A percentile compares a stretch with the other conserved stretches of the same genome.
These are phyloP conservation scores for Euptelea pleiosperma DNA, from an alignment of 164 flowering plant species.

Conservation along the genomic window DNA sequence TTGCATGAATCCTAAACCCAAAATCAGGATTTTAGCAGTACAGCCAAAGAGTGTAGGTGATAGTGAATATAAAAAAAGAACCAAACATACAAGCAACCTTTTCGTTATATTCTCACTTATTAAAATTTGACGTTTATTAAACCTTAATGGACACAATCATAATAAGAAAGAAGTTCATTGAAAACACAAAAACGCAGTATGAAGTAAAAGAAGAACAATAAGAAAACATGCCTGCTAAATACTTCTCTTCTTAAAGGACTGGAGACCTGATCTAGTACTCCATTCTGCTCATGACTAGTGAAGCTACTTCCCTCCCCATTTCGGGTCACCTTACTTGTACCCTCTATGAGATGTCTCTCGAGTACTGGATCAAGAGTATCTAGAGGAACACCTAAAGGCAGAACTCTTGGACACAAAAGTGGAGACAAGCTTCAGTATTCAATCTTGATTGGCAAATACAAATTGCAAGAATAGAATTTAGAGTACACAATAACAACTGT, in stretches of 20 bases:
- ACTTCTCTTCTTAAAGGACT: constrained; percentile 53
- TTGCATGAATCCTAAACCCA: too few relatives aligned
- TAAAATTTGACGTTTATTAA: not conserved
- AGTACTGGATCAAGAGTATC: constrained; percentile 23
- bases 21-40: too few relatives aligned
- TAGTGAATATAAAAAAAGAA: too few relatives aligned
- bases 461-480: too few relatives aligned
- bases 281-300: constrained; percentile 32
- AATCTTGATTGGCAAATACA: not conserved
- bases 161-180: not conserved
- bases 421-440: constrained; percentile 9
- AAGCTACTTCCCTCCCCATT: constrained; percentile 30
- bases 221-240: constrained; percentile 34
- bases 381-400: constrained; percentile 13
- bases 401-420: constrained; percentile 21
- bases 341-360: constrained; percentile 27
- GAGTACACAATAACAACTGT: too few relatives aligned
- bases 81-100: too few relatives aligned
- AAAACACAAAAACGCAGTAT: not conserved
- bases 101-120: too few relatives aligned
- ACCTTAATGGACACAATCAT: not conserved
- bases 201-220: not conserved
- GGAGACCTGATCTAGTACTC: constrained; percentile 34
- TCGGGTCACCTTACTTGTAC: constrained; percentile 14
- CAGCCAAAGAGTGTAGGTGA: too few relatives aligned